Conservation (phyloP, 345 rosid species). For the Populus nigra region DNA sequence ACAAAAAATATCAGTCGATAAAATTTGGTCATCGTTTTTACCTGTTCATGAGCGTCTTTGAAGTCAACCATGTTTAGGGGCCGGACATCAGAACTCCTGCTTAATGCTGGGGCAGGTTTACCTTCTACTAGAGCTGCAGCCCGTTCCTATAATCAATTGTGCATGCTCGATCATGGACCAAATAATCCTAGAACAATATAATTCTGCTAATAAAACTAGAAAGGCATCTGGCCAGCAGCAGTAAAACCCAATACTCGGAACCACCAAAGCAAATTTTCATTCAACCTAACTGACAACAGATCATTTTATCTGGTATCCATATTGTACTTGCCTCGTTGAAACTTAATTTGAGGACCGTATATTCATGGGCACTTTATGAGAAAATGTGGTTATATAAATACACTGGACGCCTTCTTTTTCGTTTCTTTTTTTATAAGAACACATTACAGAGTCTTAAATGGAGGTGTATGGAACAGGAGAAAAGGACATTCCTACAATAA, state of each 20-base stretch:
- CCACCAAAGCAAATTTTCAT: not conserved
- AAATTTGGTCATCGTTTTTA: slow-evolving; percentile 20
- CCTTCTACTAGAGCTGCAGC: slow-evolving; percentile 74
- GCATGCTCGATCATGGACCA: slow-evolving; percentile 2
- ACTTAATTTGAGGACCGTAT: not conserved
- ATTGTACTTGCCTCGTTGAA: not conserved
- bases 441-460: not conserved
- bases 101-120: slow-evolving; percentile 64
- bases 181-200: not conserved
- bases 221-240: not conserved
- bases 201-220: not conserved
- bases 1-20: not conserved
- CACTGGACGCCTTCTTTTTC: not conserved
- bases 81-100: slow-evolving; percentile 67
- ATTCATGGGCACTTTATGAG: not conserved
- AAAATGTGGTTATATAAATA: not conserved
- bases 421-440: not conserved
- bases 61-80: slow-evolving; percentile 80
- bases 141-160: slow-evolving; percentile 49
- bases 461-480: not conserved
- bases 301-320: too few species aligned
- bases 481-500: not conserved
- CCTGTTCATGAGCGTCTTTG: slow-evolving; percentile 75
- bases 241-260: not conserved
- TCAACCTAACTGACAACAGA: not conserved